A percentile compares a stretch with the other conserved stretches of the same genome.
Evolutionary conservation across 805 yeast genomes (phyloP).

Genomic region (Lipomyces oligophaga): DNA sequence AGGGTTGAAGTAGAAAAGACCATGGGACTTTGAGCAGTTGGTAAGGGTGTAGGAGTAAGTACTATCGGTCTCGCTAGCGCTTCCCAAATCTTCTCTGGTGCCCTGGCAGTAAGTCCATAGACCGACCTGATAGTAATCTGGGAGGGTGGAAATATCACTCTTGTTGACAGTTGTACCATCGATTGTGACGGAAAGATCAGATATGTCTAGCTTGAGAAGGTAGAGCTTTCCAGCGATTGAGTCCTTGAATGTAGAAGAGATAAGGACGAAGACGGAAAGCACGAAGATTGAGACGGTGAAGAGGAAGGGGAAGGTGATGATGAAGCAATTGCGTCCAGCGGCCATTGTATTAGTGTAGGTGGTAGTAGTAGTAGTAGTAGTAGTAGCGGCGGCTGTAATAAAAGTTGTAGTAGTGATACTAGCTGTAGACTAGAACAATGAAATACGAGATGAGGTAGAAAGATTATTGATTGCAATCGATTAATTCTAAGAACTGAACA

Average conservation of each 20-base stretch:
- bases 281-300: constrained; percentile 44
- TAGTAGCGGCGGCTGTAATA: not conserved
- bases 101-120: constrained; percentile 65
- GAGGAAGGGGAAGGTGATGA: constrained; percentile 37
- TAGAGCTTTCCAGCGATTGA: constrained; percentile 46
- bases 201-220: constrained; percentile 47
- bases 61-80: too few species aligned
- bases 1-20: constrained; percentile 58
- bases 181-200: constrained; percentile 34
- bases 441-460: too few species aligned
- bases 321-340: constrained; percentile 35
- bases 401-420: too few species aligned
- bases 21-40: constrained; percentile 53
- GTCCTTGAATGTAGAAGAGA: constrained; percentile 48
- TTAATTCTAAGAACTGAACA: too few species aligned
- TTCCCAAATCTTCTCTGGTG: constrained; percentile 33
- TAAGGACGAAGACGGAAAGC: constrained; percentile 48
- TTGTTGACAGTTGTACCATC: constrained; percentile 28
- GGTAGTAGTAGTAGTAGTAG: not conserved
- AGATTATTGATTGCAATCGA: too few species aligned
- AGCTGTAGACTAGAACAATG: too few species aligned
- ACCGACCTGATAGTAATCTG: constrained; percentile 53
- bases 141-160: constrained; percentile 39
- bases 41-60: constrained; percentile 41
- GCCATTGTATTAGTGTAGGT: constrained; percentile 29